These are phyloP conservation scores for Pseudocohnilembus persalinus DNA, from an alignment of 169 alveolate genomes.

Conservation along the genomic window DNA sequence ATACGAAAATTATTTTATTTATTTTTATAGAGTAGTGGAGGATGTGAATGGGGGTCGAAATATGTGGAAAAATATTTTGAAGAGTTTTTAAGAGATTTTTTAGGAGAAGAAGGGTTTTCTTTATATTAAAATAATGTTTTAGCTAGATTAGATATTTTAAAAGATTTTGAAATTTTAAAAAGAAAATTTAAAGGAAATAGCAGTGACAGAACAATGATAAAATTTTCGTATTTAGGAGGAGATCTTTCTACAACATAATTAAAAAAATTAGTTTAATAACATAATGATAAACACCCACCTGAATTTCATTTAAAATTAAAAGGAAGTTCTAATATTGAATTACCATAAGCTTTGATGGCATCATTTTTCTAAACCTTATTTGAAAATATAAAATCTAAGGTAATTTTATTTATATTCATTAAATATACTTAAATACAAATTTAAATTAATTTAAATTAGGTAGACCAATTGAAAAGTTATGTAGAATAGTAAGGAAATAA, in stretches of 20 bases:
- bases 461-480: conserved; percentile 59
- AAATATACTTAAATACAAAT: not conserved
- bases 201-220: conserved; percentile 77
- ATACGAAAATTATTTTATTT: too few relatives aligned
- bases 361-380: conserved; percentile 81
- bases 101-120: conserved; percentile 73
- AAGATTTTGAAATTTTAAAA: conserved; percentile 86
- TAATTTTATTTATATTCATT: not conserved
- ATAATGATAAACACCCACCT: conserved; percentile 65
- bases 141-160: conserved; percentile 84
- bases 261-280: conserved; percentile 65
- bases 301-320: conserved; percentile 70
- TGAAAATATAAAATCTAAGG: conserved; percentile 81
- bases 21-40: conserved; percentile 73
- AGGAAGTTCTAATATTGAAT: conserved; percentile 80
- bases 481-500: conserved; percentile 71
- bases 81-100: conserved; percentile 78
- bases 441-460: not conserved
- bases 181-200: conserved; percentile 80
- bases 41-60: conserved; percentile 91
- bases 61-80: conserved; percentile 88
- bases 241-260: conserved; percentile 68
- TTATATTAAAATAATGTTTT: conserved; percentile 75
- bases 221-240: conserved; percentile 83
- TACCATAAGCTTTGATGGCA: conserved; percentile 82